Evolutionary conservation across 495 filamentous ascomycete genomes (phyloP).

Genomic region (Lepraria neglecta): DNA sequence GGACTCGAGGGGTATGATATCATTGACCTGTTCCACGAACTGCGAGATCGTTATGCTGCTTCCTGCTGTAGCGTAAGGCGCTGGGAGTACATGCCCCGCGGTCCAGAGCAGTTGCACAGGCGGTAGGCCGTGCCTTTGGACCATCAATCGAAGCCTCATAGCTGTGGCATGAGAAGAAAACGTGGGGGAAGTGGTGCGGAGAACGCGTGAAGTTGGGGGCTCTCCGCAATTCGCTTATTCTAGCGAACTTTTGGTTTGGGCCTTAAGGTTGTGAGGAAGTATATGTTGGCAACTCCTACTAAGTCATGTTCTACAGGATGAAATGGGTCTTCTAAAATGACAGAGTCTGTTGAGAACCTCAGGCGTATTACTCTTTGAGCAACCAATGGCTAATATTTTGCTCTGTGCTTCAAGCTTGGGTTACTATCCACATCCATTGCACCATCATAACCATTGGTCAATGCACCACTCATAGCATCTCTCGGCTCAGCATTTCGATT

Average conservation of each 20-base stretch:
- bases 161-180: background rate
- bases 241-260: background rate
- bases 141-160: conserved; percentile 77
- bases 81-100: conserved; percentile 37
- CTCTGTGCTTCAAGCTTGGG: conserved; percentile 11
- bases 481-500: conserved; percentile 1
- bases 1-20: conserved; percentile 77
- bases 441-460: conserved; percentile 15
- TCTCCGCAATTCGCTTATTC: conserved; percentile 3
- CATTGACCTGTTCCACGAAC: conserved; percentile 76
- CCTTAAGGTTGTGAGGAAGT: background rate
- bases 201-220: conserved; percentile 1
- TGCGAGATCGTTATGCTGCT: conserved; percentile 65
- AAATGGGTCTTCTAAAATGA: too few species aligned
- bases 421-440: conserved; percentile 15
- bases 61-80: conserved; percentile 44
- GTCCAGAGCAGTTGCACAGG: conserved; percentile 70
- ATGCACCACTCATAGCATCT: conserved; percentile 17
- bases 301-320: too few species aligned
- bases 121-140: conserved; percentile 76
- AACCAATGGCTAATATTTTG: conserved; percentile 8
- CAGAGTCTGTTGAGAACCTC: too few species aligned
- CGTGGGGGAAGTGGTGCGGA: background rate
- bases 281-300: background rate
- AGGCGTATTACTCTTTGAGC: background rate